Conservation (phyloP, 2,329 filamentous ascomycete species). For the Ilyonectria sp. region DNA sequence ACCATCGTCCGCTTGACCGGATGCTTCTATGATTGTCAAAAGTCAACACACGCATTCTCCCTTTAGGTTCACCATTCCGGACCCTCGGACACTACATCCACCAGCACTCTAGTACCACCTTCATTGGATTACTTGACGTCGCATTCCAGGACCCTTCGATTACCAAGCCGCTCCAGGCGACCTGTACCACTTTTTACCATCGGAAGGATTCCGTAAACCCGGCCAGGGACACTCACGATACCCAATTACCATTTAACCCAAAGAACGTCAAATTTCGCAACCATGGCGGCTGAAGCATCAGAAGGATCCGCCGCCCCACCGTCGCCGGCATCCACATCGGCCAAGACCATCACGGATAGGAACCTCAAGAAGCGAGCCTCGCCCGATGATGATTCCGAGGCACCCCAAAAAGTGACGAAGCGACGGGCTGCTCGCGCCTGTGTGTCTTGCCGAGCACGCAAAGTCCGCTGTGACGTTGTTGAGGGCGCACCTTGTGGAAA, state of each 20-base stretch:
- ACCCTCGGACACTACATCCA: conserved; percentile 22
- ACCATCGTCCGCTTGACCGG: conserved; percentile 28
- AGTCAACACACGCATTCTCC: conserved; percentile 22
- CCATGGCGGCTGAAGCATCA: conserved; percentile 43
- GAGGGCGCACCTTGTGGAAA: conserved; percentile 91
- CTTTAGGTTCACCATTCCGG: conserved; percentile 19
- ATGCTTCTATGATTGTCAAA: conserved; percentile 38
- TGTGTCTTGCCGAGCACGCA: conserved; percentile 88
- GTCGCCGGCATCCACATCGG: conserved; percentile 49
- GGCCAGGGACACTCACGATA: not conserved
- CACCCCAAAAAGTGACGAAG: conserved; percentile 72
- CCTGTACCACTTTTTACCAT: not conserved
- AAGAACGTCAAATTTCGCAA: conserved; percentile 20
- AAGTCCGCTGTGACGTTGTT: conserved; percentile 94
- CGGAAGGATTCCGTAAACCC: not conserved
- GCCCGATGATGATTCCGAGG: conserved; percentile 48
- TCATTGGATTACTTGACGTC: conserved; percentile 19
- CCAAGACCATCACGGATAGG: conserved; percentile 46
- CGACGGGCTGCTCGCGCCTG: conserved; percentile 92
- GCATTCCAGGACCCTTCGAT: conserved; percentile 17
- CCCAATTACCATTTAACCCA: conserved; percentile 4
- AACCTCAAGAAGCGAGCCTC: conserved; percentile 55
- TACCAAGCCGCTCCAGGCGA: not conserved
- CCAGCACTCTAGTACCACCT: conserved; percentile 17
- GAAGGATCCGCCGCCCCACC: conserved; percentile 46